Conservation (phyloP, 2,329 filamentous ascomycete species). For the Corynespora cassiicola region DNA sequence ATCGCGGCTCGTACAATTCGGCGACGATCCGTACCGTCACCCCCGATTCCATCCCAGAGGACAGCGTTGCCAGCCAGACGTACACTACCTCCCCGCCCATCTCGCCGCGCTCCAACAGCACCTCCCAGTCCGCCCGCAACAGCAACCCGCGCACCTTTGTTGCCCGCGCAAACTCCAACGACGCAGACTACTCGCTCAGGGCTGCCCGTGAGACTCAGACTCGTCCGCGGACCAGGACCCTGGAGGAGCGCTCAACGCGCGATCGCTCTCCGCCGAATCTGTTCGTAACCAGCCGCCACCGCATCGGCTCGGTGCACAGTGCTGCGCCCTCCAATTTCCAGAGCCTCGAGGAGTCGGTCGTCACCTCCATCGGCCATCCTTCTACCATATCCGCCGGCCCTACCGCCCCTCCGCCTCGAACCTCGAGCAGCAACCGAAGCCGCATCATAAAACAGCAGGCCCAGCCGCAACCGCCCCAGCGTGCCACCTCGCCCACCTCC, state of each 20-base stretch:
- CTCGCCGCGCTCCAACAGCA: constrained; percentile 36
- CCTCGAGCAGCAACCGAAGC: constrained; percentile 35
- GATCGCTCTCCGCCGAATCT: constrained; percentile 50
- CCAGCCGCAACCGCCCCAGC: constrained; percentile 20
- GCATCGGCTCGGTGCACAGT: constrained; percentile 75
- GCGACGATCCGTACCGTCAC: constrained; percentile 70
- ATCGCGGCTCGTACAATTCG: constrained; percentile 33
- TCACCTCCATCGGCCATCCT: constrained; percentile 50
- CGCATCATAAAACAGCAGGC: constrained; percentile 37
- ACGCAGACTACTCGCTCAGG: constrained; percentile 37
- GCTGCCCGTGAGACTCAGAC: constrained; percentile 58
- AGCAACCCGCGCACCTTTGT: constrained; percentile 33
- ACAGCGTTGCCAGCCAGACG: constrained; percentile 17
- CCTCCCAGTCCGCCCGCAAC: constrained; percentile 20
- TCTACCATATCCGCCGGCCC: constrained; percentile 49
- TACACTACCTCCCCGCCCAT: constrained; percentile 33
- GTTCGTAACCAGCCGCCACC: constrained; percentile 61
- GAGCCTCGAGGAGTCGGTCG: constrained; percentile 47
- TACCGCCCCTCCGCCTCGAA: constrained; percentile 31
- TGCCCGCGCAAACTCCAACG: constrained; percentile 39
- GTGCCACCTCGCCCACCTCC: constrained; percentile 31
- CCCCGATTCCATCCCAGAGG: constrained; percentile 58
- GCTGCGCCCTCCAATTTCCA: constrained; percentile 62
- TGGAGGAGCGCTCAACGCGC: constrained; percentile 53
- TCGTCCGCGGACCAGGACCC: constrained; percentile 58